phyloP scores from a whole-genome alignment of 306 rosid species.

The Sesbania bispinosa region DNA sequence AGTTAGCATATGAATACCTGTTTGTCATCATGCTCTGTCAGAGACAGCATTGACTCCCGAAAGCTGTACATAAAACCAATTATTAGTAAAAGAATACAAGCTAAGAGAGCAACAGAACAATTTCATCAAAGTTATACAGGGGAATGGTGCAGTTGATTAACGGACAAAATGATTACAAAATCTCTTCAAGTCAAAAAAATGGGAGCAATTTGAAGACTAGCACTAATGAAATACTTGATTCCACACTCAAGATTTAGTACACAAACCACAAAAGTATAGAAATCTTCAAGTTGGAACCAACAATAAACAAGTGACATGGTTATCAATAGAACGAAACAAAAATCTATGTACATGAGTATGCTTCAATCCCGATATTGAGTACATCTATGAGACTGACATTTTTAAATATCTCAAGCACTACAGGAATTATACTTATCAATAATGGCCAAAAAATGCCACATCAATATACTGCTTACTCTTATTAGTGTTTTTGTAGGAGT shows the following conservation, averaged over 20 bases:
- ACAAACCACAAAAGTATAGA: not conserved
- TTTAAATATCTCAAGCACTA: constrained; percentile 10
- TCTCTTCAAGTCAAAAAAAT: not conserved
- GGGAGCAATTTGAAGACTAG: not conserved
- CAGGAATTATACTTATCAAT: not conserved
- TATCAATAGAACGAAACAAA: not conserved
- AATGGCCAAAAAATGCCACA: not conserved
- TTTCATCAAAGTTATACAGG: not conserved
- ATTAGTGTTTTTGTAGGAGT: not conserved
- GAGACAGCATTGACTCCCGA: constrained; percentile 78
- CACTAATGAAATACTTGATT: constrained; percentile 4
- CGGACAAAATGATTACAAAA: not conserved
- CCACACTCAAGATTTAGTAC: constrained; percentile 15
- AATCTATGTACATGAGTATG: not conserved
- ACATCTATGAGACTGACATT: not conserved
- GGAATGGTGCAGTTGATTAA: constrained; percentile 3
- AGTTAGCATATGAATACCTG: constrained; percentile 52
- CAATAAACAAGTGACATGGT: not conserved
- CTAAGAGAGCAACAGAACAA: constrained; percentile 6
- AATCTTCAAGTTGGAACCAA: not conserved
- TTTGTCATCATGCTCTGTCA: constrained; percentile 96
- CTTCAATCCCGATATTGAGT: not conserved
- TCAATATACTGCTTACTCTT: not conserved
- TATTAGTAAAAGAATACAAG: constrained; percentile 29
- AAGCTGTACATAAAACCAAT: constrained; percentile 64